Conservation (phyloP, 2,329 filamentous ascomycete species). For the Torrubiella hemipterigena region DNA sequence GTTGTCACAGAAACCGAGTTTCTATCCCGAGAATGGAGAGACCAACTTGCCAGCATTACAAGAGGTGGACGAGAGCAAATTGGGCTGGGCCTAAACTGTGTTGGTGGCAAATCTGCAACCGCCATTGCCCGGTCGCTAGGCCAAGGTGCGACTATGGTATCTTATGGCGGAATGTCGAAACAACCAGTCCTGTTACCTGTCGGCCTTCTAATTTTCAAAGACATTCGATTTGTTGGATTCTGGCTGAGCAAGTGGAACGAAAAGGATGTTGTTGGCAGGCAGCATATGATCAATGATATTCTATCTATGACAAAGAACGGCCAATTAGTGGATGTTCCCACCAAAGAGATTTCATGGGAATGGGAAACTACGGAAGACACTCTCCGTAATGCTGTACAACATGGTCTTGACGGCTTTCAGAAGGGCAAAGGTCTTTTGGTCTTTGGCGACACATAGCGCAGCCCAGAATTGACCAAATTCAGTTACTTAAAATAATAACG, state of each 20-base stretch:
- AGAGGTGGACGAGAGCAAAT: constrained; percentile 60
- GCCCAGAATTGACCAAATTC: neutral
- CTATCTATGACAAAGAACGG: constrained; percentile 62
- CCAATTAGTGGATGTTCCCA: constrained; percentile 71
- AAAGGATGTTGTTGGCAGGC: constrained; percentile 59
- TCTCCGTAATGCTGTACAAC: constrained; percentile 64
- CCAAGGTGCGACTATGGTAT: constrained; percentile 64
- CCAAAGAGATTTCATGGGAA: constrained; percentile 72
- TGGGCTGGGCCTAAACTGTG: constrained; percentile 78
- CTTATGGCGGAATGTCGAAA: constrained; percentile 90
- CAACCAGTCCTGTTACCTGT: constrained; percentile 75
- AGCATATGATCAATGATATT: constrained; percentile 73
- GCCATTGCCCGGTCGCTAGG: constrained; percentile 64
- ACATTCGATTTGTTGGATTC: constrained; percentile 81
- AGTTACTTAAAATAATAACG: too few species aligned
- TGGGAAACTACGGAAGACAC: constrained; percentile 63
- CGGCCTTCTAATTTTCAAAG: constrained; percentile 83
- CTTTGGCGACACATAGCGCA: constrained; percentile 50
- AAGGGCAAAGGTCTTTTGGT: constrained; percentile 85
- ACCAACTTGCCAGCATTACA: constrained; percentile 52
- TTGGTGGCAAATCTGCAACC: constrained; percentile 76
- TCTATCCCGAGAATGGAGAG: constrained; percentile 45
- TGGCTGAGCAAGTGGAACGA: constrained; percentile 91
- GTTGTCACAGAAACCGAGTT: constrained; percentile 47
- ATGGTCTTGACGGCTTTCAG: constrained; percentile 73